These are phyloP conservation scores for Oryza meridionalis DNA, from an alignment of 176 grass and related monocot species.

Conservation along the genomic window DNA sequence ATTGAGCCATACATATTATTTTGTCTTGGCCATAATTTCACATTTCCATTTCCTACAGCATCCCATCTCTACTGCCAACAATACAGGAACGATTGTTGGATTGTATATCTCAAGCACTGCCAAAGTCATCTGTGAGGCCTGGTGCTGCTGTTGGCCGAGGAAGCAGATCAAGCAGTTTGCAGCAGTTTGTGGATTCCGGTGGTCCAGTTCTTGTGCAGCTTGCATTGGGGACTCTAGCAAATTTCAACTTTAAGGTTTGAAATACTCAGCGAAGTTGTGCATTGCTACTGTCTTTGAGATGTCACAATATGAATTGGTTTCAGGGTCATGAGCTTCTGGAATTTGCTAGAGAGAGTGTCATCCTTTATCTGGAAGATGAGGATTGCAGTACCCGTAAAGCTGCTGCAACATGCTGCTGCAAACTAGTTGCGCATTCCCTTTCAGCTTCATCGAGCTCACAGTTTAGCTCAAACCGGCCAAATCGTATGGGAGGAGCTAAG, in stretches of 20 bases:
- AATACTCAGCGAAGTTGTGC: conserved; percentile 25
- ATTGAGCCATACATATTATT: conserved; percentile 21
- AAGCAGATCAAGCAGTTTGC: conserved; percentile 59
- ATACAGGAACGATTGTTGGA: conserved; percentile 92
- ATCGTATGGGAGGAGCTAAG: conserved; percentile 82
- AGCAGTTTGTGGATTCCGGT: conserved; percentile 71
- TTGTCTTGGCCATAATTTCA: conserved; percentile 33
- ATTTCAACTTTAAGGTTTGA: conserved; percentile 92
- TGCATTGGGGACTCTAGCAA: conserved; percentile 79
- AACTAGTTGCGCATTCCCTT: conserved; percentile 86
- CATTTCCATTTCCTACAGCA: conserved; percentile 59
- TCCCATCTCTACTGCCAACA: conserved; percentile 80
- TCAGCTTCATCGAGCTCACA: conserved; percentile 63
- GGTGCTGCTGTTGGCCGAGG: conserved; percentile 50
- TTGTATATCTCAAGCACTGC: conserved; percentile 81
- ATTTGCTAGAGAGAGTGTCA: conserved; percentile 86
- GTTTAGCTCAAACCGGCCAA: conserved; percentile 76
- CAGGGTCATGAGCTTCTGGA: conserved; percentile 98
- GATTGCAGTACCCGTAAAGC: conserved; percentile 88
- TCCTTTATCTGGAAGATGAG: conserved; percentile 93
- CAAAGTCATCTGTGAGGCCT: conserved; percentile 64
- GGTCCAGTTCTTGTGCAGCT: conserved; percentile 77
- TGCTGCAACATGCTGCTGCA: conserved; percentile 88
- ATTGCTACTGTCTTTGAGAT: background rate
- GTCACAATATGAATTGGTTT: conserved; percentile 52